Evolutionary conservation across 306 rosid species (phyloP), one percentile per base, ranked within the genome.

Genomic region (Cucumis melo): DNA sequence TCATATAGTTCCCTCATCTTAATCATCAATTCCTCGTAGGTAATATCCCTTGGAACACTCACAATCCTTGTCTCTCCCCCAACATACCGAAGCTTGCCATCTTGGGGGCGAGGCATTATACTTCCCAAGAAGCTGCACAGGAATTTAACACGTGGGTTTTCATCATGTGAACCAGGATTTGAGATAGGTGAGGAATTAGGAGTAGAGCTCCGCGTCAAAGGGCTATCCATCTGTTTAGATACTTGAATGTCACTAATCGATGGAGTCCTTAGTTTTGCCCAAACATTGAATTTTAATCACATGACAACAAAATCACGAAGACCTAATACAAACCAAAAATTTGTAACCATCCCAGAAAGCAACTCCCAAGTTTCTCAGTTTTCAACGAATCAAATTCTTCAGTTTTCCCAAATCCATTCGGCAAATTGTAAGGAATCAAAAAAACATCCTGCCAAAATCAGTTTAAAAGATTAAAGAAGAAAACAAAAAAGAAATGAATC

Each of bases 1-100:
- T 92, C 98, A 83, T 85, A 92, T 19, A 95, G 87, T 83, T 95
- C 99, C 78, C 92, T 88, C 98, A 95, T 87, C 80, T 87, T 95
- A 79, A 65, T 77, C 96, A 95, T 95, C 90, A 95, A 84, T 81
- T 92, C 99, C 79, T 95, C 98, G 61, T 80, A 92, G 34, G 84
- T 41, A 77, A 90, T 78, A 71, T 86, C 96, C 51, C 97, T 84
- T 0, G 75, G 78, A 78, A 92, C 96, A 77, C 96, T 87, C 85
- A 95, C 97, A 82, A 95, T 95, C 23, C 99, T 83, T 0, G 99
- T 95, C 91, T 95, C 99, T 19, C 99, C 99, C 0, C 99, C 99
- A 10, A 92, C 96, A 76, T 95, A 95, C 2, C 99, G 91, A 66
- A 95, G 91, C 84, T 86, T 95, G 78, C 97, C 97, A 83, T 95